phyloP scores from a whole-genome alignment of 768 basidiomycete genomes.

The Boletus coccyginus region DNA sequence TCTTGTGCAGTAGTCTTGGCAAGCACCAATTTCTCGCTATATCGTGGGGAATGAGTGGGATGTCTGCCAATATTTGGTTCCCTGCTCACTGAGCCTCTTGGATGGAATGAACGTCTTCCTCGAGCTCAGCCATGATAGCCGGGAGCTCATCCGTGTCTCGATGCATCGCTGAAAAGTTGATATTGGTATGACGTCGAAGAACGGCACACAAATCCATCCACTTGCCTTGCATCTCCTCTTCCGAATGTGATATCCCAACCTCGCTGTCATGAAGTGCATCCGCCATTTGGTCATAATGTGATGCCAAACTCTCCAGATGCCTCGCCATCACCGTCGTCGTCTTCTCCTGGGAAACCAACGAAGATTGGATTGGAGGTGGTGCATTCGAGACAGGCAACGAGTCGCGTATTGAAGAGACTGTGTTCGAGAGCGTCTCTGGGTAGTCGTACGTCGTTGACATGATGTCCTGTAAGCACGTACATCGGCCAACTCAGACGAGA shows the following conservation, averaged over 20 bases:
- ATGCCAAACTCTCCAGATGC: conserved; percentile 66
- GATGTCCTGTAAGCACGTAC: conserved; percentile 44
- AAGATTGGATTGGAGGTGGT: conserved; percentile 43
- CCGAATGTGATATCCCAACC: conserved; percentile 60
- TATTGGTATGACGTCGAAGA: background rate
- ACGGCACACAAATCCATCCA: background rate
- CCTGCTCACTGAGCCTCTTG: conserved; percentile 53
- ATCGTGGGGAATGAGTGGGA: conserved; percentile 3
- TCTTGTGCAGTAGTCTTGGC: conserved; percentile 43
- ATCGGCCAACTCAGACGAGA: background rate
- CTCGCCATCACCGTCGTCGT: conserved; percentile 66
- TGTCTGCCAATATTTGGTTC: background rate
- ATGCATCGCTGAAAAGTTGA: conserved; percentile 58
- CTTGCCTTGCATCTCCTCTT: conserved; percentile 68
- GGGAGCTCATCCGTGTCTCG: conserved; percentile 79
- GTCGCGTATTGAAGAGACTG: conserved; percentile 54
- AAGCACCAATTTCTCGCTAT: conserved; percentile 51
- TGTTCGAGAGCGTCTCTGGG: conserved; percentile 56
- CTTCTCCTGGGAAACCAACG: conserved; percentile 47
- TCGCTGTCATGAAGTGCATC: conserved; percentile 64
- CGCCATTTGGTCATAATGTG: conserved; percentile 78
- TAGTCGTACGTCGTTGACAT: conserved; percentile 64
- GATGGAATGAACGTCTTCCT: conserved; percentile 53
- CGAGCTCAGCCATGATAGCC: conserved; percentile 68
- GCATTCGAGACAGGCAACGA: conserved; percentile 43